Base-by-base conservation (phyloP, 1,284 basidiomycete species). In the Austropuccinia psidii region DNA sequence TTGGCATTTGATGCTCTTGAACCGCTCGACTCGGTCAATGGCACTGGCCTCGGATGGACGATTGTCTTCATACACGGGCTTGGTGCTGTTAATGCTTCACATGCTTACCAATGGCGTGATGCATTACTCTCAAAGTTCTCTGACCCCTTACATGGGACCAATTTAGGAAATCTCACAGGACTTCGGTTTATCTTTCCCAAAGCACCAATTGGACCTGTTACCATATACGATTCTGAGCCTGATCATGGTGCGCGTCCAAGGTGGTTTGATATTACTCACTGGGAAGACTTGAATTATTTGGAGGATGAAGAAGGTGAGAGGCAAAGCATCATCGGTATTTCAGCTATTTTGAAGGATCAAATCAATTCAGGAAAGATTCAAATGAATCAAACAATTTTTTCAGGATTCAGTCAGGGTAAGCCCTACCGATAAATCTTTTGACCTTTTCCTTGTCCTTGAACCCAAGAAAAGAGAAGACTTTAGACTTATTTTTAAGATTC, bases 221-320 rank as follows among this genome's bases (percentile, higher is more conserved):
- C 65, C 39, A 50, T 67, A 2, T 67, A 50, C 41, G 47, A 50
- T 54, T 29, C 45, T 24, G 31, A 54, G 33, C 35, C 49, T 19
- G 41, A 55, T 13, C 8, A 41, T 29, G 31, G 49, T n/a, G 27
- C 49, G 24, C 50, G 35, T 35, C 65, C 47, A n/a, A 35, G 65
- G n/a, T 67, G 65, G 65, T 67, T 67, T 41, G 64, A 66, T 41
- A 55, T 67, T 31, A 67, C 52, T 54, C 49, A 67, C 50, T 67
- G 65, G 65, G 21, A 47, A 50, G 64, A 67, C 50, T 54, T 67
- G 8, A 35, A 67, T 37, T 55, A 50, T 52, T 55, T 67, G 41
- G 65, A 67, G 43, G 65, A 67, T 43, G 65, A 67, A 43, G 65
- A 67, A 19, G 65, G 65, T 24, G 39, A 54, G 11, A 33, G 50